Evolutionary conservation across 108 stramenopile genomes (phyloP), one percentile per base, ranked within the genome.

Genomic region (Nitzschia inconspicua): DNA sequence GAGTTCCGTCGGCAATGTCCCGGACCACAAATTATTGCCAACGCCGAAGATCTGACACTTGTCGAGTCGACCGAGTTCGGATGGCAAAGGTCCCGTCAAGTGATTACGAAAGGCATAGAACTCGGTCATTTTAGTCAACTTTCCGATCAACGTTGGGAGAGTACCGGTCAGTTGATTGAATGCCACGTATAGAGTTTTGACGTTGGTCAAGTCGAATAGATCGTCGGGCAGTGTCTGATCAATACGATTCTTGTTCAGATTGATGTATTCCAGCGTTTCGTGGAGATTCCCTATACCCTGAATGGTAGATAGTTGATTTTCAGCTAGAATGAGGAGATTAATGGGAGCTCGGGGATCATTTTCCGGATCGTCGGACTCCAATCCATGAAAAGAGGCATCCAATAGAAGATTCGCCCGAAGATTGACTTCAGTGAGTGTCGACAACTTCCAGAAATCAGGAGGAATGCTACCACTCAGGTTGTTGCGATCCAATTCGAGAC

Each of bases 1-100:
- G 10, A 86, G 50, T 35, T 86, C 78, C n/a, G 66, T 51, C 26
- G 82, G 79, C 27, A 86, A 66, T 13, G 72, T 80, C 9, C 83
- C 86, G 19, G 51, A 57, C 3, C 81, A 29, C 7, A 57, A 26
- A 46, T 86, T 81, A 24, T 80, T 49, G 14, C 64, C 65, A 53
- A 66, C n/a, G 8, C 54, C 54, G 29, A 66, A 46, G 29, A 66
- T 24, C 28, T 49, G 37, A 7, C 44, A 1, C 5, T 19, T 8
- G 34, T 60, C 35, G 44, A 79, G 52, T 32, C 52, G 13, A 3
- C 69, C 73, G 11, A 79, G 44, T 47, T 74, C 73, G 2, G 60
- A 44, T 18, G 72, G 66, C 11, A 79, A 25, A 3, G 37, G 27
- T 9, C 78, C 78, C 10, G 50, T 43, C 1, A 79, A 44, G 16